Conservation (phyloP, 2,329 filamentous ascomycete genomes). For the Cordyceps fumosorosea region DNA sequence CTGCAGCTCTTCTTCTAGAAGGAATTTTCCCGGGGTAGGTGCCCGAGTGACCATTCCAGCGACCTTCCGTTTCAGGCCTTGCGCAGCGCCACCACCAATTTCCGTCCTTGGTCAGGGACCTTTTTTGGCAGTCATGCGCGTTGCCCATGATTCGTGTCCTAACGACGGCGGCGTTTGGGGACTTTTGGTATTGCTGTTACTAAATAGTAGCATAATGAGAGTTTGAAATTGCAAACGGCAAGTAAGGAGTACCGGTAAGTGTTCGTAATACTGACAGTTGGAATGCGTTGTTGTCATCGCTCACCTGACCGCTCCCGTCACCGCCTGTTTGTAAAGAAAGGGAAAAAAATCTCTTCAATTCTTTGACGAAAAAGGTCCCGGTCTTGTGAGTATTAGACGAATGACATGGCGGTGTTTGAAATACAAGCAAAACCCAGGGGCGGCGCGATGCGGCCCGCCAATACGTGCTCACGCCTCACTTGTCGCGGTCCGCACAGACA, state of each 20-base stretch:
- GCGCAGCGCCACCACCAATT: constrained; percentile 8
- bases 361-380: background rate
- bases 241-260: too few species aligned
- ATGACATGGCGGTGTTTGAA: background rate
- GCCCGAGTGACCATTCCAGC: background rate
- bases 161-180: background rate
- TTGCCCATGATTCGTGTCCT: background rate
- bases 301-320: background rate
- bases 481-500: background rate
- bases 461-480: background rate
- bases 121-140: background rate
- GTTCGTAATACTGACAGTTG: too few species aligned
- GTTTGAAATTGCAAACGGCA: too few species aligned
- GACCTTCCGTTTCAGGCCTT: constrained; percentile 8
- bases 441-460: background rate
- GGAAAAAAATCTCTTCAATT: too few species aligned
- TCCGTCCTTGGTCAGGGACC: background rate
- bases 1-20: constrained; percentile 6
- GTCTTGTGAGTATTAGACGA: background rate
- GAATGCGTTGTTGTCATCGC: too few species aligned
- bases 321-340: background rate
- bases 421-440: background rate
- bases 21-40: constrained; percentile 4
- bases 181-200: too few species aligned
- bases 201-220: too few species aligned